Conservation (phyloP, 2,329 filamentous ascomycete species). For the Curvularia sp. region DNA sequence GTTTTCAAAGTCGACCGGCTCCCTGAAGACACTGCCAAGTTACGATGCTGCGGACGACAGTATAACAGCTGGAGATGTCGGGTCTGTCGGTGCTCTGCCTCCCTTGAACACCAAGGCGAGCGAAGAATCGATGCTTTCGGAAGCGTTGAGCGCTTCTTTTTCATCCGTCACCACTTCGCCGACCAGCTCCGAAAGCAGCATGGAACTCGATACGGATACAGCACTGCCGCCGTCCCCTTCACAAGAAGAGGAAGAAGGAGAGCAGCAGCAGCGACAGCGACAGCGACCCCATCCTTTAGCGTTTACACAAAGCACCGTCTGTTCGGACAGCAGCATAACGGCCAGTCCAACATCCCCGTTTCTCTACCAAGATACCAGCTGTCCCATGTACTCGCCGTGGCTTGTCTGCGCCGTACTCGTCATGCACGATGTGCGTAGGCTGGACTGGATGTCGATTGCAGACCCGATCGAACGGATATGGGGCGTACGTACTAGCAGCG, state of each 20-base stretch:
- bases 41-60: constrained; percentile 33
- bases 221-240: constrained; percentile 4
- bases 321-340: constrained; percentile 5
- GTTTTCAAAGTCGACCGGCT: constrained; percentile 47
- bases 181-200: constrained; percentile 25
- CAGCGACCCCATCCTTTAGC: constrained; percentile 24
- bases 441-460: constrained; percentile 51
- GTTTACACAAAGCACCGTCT: constrained; percentile 18
- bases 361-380: constrained; percentile 40
- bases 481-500: constrained; percentile 44
- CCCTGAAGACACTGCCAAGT: constrained; percentile 29
- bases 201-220: constrained; percentile 15
- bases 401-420: constrained; percentile 49
- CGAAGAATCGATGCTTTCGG: constrained; percentile 41
- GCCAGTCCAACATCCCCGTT: constrained; percentile 28
- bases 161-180: constrained; percentile 39
- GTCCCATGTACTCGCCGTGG: constrained; percentile 46
- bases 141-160: constrained; percentile 28
- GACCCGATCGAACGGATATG: constrained; percentile 46
- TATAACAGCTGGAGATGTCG: constrained; percentile 20
- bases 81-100: constrained; percentile 22
- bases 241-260: not conserved
- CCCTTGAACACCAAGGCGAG: constrained; percentile 45
- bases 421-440: constrained; percentile 43
- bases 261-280: not conserved